Evolutionary conservation across 2,329 filamentous ascomycete species (phyloP).

Genomic region (Arthrinium phaeospermum): DNA sequence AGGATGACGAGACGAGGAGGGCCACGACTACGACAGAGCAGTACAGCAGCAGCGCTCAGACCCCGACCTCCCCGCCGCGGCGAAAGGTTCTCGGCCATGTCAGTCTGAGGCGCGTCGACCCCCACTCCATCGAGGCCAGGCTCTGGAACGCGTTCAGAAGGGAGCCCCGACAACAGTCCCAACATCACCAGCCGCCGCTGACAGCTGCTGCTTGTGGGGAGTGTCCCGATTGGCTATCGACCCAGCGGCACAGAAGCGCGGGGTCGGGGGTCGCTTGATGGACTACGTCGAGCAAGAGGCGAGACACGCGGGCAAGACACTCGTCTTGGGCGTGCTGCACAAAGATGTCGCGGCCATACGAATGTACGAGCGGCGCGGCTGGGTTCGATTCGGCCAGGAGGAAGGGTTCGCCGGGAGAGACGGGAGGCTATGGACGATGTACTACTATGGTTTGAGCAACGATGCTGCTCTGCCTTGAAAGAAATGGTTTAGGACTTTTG

Average conservation of each 20-base stretch:
- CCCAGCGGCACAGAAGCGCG: slow-evolving; percentile 9
- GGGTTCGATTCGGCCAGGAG: slow-evolving; percentile 3
- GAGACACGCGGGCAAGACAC: not conserved
- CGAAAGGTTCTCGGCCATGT: slow-evolving; percentile 14
- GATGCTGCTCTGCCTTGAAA: not conserved
- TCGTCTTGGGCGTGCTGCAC: slow-evolving; percentile 18
- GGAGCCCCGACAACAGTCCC: not conserved
- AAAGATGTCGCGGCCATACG: slow-evolving; percentile 16
- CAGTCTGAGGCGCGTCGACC: not conserved
- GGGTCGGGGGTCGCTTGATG: slow-evolving; percentile 11
- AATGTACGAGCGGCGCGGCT: slow-evolving; percentile 18
- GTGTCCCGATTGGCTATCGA: slow-evolving; percentile 12
- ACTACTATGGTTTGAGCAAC: not conserved
- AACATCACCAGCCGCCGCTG: not conserved
- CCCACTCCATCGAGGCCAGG: not conserved
- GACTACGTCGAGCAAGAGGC: not conserved
- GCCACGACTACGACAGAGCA: not conserved
- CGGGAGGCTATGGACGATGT: slow-evolving; percentile 1
- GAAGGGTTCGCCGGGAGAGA: slow-evolving; percentile 2
- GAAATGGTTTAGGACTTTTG: too few species aligned
- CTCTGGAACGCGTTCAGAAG: not conserved
- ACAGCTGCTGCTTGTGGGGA: not conserved
- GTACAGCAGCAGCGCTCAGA: not conserved
- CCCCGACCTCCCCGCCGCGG: not conserved
- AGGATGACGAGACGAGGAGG: not conserved